Evolutionary conservation across 257 asterid genomes (phyloP), one percentile per base, ranked within the genome.

Genomic region (Marsdenia floribunda): DNA sequence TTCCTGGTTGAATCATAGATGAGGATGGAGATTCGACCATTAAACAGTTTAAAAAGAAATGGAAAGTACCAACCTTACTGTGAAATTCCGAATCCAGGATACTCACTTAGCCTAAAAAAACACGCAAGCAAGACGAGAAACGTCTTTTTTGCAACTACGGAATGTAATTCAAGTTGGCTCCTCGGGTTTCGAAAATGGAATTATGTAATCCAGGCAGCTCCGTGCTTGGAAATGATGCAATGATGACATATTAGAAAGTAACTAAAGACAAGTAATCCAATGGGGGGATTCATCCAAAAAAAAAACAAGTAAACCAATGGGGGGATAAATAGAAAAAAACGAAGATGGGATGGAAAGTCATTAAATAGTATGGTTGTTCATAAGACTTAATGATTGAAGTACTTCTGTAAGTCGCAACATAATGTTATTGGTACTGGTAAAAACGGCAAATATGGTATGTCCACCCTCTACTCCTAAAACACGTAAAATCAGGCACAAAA

Each of bases 401-500:
- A 60, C 38, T 33, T 59, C 11, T 29, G 68, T 65, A 65, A 38
- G 42, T 77, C 42, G 54, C 49, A 61, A 58, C 53, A 54, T 59
- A 38, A 40, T 18, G 57, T 73, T 72, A 40, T 72, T 65, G 38
- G 73, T 55, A 49, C 44, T 26, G 37, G 44, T 52, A 26, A 42
- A 73, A 22, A 22, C 46, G 5, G 54, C 73, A 73, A 22, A 44
- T 7, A 44, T 7, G 8, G 6, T 6, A 44, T 19, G 49, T 37
- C 21, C 58, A 54, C 24, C 10, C 60, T 19, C 40, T 55, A 49
- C 37, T 37, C 29, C 1, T 21, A 64, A 72, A 53, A 72, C 71
- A 33, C 57, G 38, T 35, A 60, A 33, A 29, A 54, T 16, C 57
- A 73, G 49, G 77, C 74, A 50, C 79, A 24, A 57, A 78, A 70